Conservation (phyloP, 345 rosid species). For the Dipteronia sinensis region DNA sequence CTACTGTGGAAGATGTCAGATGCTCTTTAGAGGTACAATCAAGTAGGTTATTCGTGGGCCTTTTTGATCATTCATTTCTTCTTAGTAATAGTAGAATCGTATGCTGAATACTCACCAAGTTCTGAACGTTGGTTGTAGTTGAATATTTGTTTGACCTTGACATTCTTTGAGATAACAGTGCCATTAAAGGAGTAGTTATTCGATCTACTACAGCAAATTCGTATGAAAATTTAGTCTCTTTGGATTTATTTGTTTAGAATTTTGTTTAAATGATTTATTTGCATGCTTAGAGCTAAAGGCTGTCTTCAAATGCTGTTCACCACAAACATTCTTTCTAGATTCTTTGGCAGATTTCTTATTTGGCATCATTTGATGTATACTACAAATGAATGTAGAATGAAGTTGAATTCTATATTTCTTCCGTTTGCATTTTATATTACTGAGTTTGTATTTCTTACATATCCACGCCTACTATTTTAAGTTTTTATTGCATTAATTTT, state of each 20-base stretch:
- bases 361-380: background rate
- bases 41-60: slow-evolving; percentile 13
- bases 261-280: background rate
- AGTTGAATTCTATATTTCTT: background rate
- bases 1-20: slow-evolving; percentile 88
- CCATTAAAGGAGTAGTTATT: background rate
- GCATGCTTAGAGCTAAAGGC: background rate
- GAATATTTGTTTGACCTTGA: background rate
- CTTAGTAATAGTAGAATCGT: background rate
- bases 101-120: background rate
- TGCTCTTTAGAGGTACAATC: slow-evolving; percentile 84
- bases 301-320: background rate
- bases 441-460: background rate
- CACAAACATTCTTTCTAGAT: background rate
- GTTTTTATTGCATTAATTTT: slow-evolving; percentile 8
- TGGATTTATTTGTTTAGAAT: background rate
- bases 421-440: background rate
- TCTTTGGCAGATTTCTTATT: background rate
- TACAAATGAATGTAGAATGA: background rate
- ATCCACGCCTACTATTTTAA: background rate
- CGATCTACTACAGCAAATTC: background rate
- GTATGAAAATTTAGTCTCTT: background rate
- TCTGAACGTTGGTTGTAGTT: background rate
- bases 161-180: background rate
- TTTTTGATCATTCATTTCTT: background rate